Percentiles rank a stretch among this genome's conserved stretches.
Conservation (phyloP, 352 stramenopile genomes). For the Detonula confervacea region DNA sequence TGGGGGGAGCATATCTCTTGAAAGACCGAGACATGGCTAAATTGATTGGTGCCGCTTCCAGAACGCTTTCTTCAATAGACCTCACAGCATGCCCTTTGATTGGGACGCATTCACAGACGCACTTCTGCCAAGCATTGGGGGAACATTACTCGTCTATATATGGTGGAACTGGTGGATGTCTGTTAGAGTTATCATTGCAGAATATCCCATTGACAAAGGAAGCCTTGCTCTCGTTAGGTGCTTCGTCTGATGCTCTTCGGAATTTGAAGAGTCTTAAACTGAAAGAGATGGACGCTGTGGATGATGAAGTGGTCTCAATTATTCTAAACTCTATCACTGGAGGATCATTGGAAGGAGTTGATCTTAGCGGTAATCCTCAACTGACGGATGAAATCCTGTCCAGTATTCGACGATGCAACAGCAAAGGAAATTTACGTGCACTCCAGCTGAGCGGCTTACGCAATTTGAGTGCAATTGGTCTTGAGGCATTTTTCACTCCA, state of each 20-base stretch:
- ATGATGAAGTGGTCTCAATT: conserved; percentile 64
- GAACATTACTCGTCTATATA: conserved; percentile 35
- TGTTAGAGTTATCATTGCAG: conserved; percentile 76
- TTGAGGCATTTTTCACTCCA: conserved; percentile 77
- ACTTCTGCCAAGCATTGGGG: conserved; percentile 60
- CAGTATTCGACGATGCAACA: conserved; percentile 65
- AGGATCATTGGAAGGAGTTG: conserved; percentile 61
- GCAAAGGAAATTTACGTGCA: conserved; percentile 51
- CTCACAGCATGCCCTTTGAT: conserved; percentile 76
- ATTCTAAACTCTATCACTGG: conserved; percentile 45
- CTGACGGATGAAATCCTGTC: conserved; percentile 73
- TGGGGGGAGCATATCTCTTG: conserved; percentile 78
- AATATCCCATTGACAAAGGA: conserved; percentile 63
- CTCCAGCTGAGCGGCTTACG: conserved; percentile 66
- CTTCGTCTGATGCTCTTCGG: conserved; percentile 40
- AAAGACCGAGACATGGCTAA: conserved; percentile 68
- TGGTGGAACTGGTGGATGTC: conserved; percentile 3
- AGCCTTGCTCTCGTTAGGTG: conserved; percentile 48
- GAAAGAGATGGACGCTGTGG: conserved; percentile 48
- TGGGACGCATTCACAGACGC: too few relatives aligned
- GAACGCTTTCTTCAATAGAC: conserved; percentile 70
- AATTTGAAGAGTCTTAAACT: conserved; percentile 76
- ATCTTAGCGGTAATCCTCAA: conserved; percentile 71
- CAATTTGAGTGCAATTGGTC: conserved; percentile 65
- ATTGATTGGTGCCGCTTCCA: conserved; percentile 47